Conservation (phyloP, 306 rosid species). For the Pterocarpus macrocarpus region DNA sequence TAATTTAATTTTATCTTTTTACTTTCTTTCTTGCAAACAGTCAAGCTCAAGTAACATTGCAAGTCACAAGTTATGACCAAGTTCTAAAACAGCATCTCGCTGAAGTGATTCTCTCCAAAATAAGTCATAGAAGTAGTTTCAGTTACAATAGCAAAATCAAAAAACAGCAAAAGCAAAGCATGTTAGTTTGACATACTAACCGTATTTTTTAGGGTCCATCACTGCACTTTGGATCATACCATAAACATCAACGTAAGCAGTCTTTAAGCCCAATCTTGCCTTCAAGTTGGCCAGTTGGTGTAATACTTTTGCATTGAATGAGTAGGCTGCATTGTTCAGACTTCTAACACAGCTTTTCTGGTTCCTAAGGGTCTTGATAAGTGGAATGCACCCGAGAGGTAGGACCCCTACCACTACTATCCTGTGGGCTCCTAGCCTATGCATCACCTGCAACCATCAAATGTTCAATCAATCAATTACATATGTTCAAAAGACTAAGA, state of each 20-base stretch:
- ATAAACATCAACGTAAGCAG: conserved; percentile 61
- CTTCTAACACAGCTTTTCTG: conserved; percentile 49
- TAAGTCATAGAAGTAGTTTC: neutral
- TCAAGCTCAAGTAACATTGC: neutral
- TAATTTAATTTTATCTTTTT: too few species aligned
- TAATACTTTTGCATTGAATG: conserved; percentile 63
- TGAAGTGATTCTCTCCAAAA: too few species aligned
- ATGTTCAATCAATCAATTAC: neutral
- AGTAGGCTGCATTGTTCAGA: conserved; percentile 55
- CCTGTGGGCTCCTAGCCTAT: conserved; percentile 59
- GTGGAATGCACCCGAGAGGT: conserved; percentile 78
- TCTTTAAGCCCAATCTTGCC: conserved; percentile 47
- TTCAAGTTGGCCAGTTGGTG: conserved; percentile 48
- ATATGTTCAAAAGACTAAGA: neutral
- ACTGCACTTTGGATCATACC: conserved; percentile 55
- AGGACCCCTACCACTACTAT: conserved; percentile 73
- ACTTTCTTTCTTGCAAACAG: too few species aligned
- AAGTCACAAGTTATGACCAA: neutral
- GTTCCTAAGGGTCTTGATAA: conserved; percentile 52
- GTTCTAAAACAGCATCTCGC: neutral
- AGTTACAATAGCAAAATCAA: neutral
- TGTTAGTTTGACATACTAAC: conserved; percentile 44
- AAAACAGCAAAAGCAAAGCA: neutral
- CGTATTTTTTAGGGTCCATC: conserved; percentile 55
- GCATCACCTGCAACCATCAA: conserved; percentile 58